Base-by-base conservation (phyloP, 768 basidiomycete genomes). In the Mycena amicta region DNA sequence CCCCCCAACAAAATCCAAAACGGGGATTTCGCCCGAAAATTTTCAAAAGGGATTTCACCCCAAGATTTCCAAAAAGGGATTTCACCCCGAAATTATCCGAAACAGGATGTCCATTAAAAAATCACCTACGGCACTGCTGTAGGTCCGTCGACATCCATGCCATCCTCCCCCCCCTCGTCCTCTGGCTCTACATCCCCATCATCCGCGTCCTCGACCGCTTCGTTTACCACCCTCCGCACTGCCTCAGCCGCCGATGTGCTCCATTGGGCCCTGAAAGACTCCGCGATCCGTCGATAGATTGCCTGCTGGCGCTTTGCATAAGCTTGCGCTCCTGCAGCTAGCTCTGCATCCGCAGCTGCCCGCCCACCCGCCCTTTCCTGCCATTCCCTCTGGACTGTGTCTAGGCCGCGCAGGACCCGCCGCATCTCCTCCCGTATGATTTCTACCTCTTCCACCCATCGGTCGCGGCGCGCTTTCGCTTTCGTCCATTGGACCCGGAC, bases 401-500 rank as follows among this genome's bases (percentile, higher is more conserved):
- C 11, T 12, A 52, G 51, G 22, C 5, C 5, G 5, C 51, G 51
- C 5, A 52, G 51, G 23, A 40, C 37, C 11, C 51, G 51, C 37
- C 30, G 11, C 51, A 52, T 52, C 30, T 52, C 51, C 30, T 52
- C 51, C 5, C 51, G 12, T n/a, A 52, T 12, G 5, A 52, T 11
- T 25, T 37, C 31, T 15, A 52, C 51, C 28, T 52, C 51, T 25
- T 52, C 51, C 8, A 16, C 20, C 51, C 51, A 52, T 18, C 30
- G 6, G 29, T 52, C 20, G 20, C 30, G 13, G 6, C 51, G 51
- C 16, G 31, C 31, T 37, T 26, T 31, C 18, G 51, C 31, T 23
- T 52, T 52, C 5, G 29, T 18, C 51, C 51, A 52, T 30, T 52
- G 8, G 18, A 52, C 51, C 8, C 51, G 51, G 18, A 52, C 37